These are phyloP conservation scores for Priceomyces haplophilus DNA, from an alignment of 805 yeast genomes.

Conservation along the genomic window DNA sequence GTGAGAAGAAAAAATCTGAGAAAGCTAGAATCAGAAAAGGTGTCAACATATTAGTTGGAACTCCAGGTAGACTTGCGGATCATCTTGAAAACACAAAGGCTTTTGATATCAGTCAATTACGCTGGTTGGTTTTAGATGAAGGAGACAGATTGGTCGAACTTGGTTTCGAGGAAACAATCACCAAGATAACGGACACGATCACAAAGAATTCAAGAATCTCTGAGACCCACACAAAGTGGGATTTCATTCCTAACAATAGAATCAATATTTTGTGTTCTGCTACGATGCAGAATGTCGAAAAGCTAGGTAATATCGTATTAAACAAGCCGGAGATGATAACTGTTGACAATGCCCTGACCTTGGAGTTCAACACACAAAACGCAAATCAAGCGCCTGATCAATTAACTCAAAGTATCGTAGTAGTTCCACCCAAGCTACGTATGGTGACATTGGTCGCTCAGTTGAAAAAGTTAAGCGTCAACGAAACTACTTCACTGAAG, in stretches of 20 bases:
- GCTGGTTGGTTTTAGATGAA: slow-evolving; percentile 93
- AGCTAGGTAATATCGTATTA: slow-evolving; percentile 75
- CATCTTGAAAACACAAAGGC: slow-evolving; percentile 87
- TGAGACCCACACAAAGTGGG: slow-evolving; percentile 38
- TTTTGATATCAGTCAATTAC: slow-evolving; percentile 65
- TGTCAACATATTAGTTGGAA: slow-evolving; percentile 91
- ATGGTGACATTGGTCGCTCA: slow-evolving; percentile 74
- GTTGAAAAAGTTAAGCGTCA: slow-evolving; percentile 44
- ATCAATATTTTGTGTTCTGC: slow-evolving; percentile 91
- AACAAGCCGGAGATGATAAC: slow-evolving; percentile 70
- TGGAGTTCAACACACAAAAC: slow-evolving; percentile 23
- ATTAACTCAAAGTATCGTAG: slow-evolving; percentile 70
- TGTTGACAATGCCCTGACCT: slow-evolving; percentile 26
- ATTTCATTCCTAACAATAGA: slow-evolving; percentile 63
- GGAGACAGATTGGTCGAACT: slow-evolving; percentile 95
- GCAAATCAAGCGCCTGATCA: slow-evolving; percentile 75
- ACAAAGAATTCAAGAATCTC: slow-evolving; percentile 42
- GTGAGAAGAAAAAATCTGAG: slow-evolving; percentile 95
- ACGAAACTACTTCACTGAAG: slow-evolving; percentile 4
- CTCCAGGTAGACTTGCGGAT: slow-evolving; percentile 95
- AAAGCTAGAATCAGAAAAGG: slow-evolving; percentile 96
- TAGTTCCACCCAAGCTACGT: slow-evolving; percentile 90
- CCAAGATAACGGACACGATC: slow-evolving; percentile 65
- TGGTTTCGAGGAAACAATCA: slow-evolving; percentile 92
- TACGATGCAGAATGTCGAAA: slow-evolving; percentile 79